Percentiles rank a stretch among this genome's conserved stretches.
phyloP scores from a whole-genome alignment of 2,329 filamentous ascomycete genomes.

The Penicillium sp. region DNA sequence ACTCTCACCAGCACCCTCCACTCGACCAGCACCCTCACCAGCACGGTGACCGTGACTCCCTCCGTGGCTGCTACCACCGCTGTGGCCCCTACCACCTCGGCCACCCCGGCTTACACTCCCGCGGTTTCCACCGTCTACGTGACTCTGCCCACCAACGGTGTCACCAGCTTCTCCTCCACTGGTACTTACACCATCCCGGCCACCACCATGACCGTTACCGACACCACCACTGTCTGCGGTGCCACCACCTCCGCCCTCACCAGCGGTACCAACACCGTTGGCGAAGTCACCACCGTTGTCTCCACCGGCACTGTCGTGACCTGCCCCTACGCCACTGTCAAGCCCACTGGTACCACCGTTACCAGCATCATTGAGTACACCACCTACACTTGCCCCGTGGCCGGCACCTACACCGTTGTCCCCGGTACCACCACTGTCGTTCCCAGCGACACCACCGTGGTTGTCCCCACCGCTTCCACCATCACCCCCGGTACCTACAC shows the following conservation, averaged over 20 bases:
- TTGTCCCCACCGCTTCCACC: conserved; percentile 65
- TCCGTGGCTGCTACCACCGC: conserved; percentile 24
- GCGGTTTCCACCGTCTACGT: conserved; percentile 12
- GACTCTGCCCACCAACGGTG: conserved; percentile 48
- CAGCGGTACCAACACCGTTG: conserved; percentile 66
- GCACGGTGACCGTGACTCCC: conserved; percentile 35
- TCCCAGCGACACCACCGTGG: conserved; percentile 52
- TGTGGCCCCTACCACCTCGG: conserved; percentile 13
- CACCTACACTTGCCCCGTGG: conserved; percentile 69
- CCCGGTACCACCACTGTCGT: conserved; percentile 63
- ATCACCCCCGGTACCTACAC: conserved; percentile 73
- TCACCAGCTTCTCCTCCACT: conserved; percentile 61
- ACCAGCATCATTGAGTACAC: conserved; percentile 70
- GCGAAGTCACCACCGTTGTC: conserved; percentile 72
- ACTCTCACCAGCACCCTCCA: conserved; percentile 34
- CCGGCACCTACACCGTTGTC: conserved; percentile 75
- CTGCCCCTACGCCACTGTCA: conserved; percentile 68
- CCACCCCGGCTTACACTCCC: conserved; percentile 13
- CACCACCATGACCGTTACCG: conserved; percentile 66
- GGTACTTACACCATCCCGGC: conserved; percentile 76
- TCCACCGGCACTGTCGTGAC: conserved; percentile 65
- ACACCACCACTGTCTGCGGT: conserved; percentile 67
- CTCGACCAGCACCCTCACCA: conserved; percentile 43
- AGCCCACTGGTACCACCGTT: conserved; percentile 57
- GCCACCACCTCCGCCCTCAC: conserved; percentile 63